phyloP scores from a whole-genome alignment of 371 early-diverging fungal genomes.

The Umbelopsis sp. region DNA sequence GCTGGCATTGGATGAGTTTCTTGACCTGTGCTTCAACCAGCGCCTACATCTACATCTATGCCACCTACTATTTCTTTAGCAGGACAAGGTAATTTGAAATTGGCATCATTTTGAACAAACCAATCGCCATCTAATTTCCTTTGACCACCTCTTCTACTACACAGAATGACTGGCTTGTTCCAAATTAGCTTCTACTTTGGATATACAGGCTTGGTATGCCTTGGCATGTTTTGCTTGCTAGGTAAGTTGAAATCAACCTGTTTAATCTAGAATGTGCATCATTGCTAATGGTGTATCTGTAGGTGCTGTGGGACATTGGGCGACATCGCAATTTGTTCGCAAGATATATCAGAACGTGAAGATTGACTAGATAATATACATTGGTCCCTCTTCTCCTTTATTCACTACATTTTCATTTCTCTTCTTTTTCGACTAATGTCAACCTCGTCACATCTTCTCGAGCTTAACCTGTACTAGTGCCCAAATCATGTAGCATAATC shows the following conservation, averaged over 20 bases:
- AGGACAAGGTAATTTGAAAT: constrained; percentile 67
- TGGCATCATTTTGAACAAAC: background rate
- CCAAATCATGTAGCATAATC: constrained; percentile 12
- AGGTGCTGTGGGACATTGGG: constrained; percentile 66
- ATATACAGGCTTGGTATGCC: constrained; percentile 70
- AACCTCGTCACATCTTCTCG: background rate
- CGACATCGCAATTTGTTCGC: constrained; percentile 68
- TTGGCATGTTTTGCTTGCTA: constrained; percentile 71
- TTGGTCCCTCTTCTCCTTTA: background rate
- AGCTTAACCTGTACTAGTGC: background rate
- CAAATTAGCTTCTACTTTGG: constrained; percentile 85
- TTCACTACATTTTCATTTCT: constrained; percentile 1
- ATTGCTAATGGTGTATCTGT: background rate
- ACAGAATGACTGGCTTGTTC: constrained; percentile 82
- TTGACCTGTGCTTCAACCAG: constrained; percentile 79
- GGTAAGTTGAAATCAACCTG: constrained; percentile 43
- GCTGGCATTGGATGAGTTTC: constrained; percentile 88
- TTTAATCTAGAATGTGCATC: background rate
- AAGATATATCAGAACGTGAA: constrained; percentile 78
- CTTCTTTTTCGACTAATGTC: background rate
- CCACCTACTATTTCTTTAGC: constrained; percentile 76
- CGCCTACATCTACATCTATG: constrained; percentile 78
- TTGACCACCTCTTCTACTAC: background rate
- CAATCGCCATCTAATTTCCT: background rate
- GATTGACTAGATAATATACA: constrained; percentile 53